phyloP scores from a whole-genome alignment of 2,329 filamentous ascomycete genomes.

The Colletotrichum magnum region DNA sequence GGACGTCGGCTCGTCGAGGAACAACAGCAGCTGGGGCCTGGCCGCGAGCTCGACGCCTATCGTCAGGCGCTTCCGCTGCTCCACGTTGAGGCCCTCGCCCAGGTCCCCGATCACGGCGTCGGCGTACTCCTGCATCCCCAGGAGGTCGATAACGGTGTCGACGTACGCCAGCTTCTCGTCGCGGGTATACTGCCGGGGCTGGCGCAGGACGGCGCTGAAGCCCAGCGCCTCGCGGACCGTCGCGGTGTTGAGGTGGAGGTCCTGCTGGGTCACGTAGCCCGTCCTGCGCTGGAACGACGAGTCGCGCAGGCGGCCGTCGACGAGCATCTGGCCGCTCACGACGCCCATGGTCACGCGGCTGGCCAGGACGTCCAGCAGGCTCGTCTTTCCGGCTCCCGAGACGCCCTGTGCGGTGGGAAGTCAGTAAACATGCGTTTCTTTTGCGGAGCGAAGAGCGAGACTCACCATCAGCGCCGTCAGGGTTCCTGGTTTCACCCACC shows the following conservation, averaged over 20 bases:
- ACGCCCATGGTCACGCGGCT: slow-evolving; percentile 78
- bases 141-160: slow-evolving; percentile 48
- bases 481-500: slow-evolving; percentile 79
- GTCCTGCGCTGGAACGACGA: slow-evolving; percentile 77
- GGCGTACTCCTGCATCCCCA: slow-evolving; percentile 72
- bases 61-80: slow-evolving; percentile 71
- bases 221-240: slow-evolving; percentile 74
- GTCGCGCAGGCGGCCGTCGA: slow-evolving; percentile 74
- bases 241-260: slow-evolving; percentile 52
- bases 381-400: slow-evolving; percentile 58
- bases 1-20: slow-evolving; percentile 84
- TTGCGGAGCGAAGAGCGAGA: slow-evolving; percentile 66
- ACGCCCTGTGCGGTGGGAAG: slow-evolving; percentile 15
- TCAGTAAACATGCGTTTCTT: too few relatives aligned
- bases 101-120: slow-evolving; percentile 78
- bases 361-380: slow-evolving; percentile 72
- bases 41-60: slow-evolving; percentile 85
- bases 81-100: slow-evolving; percentile 66
- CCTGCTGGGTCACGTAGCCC: slow-evolving; percentile 77
- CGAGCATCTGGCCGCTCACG: slow-evolving; percentile 75
- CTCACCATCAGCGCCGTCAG: slow-evolving; percentile 75
- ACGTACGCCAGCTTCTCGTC: slow-evolving; percentile 47
- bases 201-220: slow-evolving; percentile 77
- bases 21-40: slow-evolving; percentile 79
- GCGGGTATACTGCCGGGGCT: slow-evolving; percentile 69